A percentile compares a stretch with the other conserved stretches of the same genome.
Evolutionary conservation across 164 flowering plant species (phyloP).

Genomic region (Stephania japonica): DNA sequence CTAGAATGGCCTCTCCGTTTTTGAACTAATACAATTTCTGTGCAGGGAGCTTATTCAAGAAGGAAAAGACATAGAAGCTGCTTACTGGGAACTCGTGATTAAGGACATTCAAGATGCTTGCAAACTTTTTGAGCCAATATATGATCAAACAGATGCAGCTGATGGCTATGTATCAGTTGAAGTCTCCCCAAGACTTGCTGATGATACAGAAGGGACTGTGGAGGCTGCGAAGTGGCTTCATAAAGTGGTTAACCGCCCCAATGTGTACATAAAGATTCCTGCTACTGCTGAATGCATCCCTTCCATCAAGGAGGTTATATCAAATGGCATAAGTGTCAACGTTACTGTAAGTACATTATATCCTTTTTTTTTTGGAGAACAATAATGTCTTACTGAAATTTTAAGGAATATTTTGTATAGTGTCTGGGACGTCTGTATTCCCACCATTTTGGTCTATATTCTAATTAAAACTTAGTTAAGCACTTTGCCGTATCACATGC

Average conservation of each 20-base stretch:
- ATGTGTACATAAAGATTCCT: constrained; percentile 95
- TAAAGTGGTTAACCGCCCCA: constrained; percentile 66
- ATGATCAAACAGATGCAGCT: constrained; percentile 81
- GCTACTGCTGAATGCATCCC: constrained; percentile 89
- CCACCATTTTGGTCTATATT: background rate
- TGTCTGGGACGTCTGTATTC: background rate
- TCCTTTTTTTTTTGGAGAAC: background rate
- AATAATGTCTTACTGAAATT: background rate
- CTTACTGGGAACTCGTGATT: constrained; percentile 97
- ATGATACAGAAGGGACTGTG: constrained; percentile 80
- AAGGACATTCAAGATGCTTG: constrained; percentile 99
- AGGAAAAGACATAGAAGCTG: constrained; percentile 80
- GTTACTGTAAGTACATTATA: constrained; percentile 72
- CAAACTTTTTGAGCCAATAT: constrained; percentile 86
- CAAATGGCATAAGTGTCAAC: constrained; percentile 88
- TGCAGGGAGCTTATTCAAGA: constrained; percentile 76
- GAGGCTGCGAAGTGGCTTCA: constrained; percentile 97
- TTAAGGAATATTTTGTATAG: background rate
- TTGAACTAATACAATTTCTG: constrained; percentile 1
- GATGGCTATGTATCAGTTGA: constrained; percentile 99
- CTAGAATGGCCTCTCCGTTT: background rate
- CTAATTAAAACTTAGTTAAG: no score
- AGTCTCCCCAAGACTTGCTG: constrained; percentile 93
- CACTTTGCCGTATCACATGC: no score
- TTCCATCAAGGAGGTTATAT: constrained; percentile 80